Percentiles rank a stretch among this genome's conserved stretches.
Conservation (phyloP, 2,329 filamentous ascomycete species). For the Claviceps capensis region DNA sequence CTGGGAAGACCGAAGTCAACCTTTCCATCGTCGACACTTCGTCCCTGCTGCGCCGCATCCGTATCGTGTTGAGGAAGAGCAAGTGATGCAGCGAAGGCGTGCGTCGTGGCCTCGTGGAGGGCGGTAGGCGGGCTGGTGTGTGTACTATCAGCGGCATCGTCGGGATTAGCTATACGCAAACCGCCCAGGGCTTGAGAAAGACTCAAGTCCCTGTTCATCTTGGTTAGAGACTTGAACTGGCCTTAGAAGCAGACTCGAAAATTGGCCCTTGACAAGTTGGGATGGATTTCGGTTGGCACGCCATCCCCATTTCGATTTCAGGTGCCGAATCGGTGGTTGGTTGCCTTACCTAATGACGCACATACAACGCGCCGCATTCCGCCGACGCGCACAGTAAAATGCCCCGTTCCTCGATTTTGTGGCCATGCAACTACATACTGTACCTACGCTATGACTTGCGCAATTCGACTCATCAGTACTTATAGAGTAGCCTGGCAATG, state of each 20-base stretch:
- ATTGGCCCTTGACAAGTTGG: background rate
- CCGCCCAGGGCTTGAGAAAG: slow-evolving; percentile 86
- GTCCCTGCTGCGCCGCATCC: background rate
- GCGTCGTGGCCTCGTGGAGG: slow-evolving; percentile 10
- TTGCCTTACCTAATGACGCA: slow-evolving; percentile 8
- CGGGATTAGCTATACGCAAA: slow-evolving; percentile 91
- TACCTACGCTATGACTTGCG: background rate
- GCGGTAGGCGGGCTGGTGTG: slow-evolving; percentile 8
- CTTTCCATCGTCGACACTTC: background rate
- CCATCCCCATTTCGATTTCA: slow-evolving; percentile 1
- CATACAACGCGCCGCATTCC: background rate
- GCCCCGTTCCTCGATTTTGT: background rate
- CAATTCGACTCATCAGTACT: background rate
- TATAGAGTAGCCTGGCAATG: background rate
- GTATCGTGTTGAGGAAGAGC: slow-evolving; percentile 2
- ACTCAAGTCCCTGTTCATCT: slow-evolving; percentile 86
- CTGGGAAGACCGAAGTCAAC: background rate
- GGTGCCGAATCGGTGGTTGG: slow-evolving; percentile 2
- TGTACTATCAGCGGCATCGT: slow-evolving; percentile 43
- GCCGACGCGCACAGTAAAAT: background rate
- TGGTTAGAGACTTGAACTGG: slow-evolving; percentile 16
- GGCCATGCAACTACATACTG: background rate
- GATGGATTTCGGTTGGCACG: slow-evolving; percentile 1
- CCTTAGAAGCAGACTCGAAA: slow-evolving; percentile 11
- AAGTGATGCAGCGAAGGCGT: slow-evolving; percentile 6